These are phyloP conservation scores for Phoma sp. DNA, from an alignment of 2,329 filamentous ascomycete species.

Conservation along the genomic window DNA sequence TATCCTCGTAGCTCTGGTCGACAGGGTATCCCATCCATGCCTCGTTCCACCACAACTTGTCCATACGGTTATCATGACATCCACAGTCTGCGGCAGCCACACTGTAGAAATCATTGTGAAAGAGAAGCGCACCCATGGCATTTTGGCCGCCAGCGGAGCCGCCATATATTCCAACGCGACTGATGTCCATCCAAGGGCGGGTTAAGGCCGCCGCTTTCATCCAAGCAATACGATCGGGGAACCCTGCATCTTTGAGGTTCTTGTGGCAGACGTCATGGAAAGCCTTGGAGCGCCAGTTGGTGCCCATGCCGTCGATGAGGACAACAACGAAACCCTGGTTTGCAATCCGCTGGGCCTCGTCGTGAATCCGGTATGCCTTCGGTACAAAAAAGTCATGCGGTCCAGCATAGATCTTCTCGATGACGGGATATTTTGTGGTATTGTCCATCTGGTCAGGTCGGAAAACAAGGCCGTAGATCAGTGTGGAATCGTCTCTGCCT, in stretches of 20 bases:
- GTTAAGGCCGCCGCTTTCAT: slow-evolving; percentile 34
- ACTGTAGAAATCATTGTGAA: slow-evolving; percentile 39
- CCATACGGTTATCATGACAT: slow-evolving; percentile 42
- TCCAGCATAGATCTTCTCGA: slow-evolving; percentile 39
- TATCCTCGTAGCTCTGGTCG: slow-evolving; percentile 33
- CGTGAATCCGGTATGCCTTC: slow-evolving; percentile 24
- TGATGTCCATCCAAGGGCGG: slow-evolving; percentile 36
- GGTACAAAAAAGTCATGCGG: slow-evolving; percentile 35
- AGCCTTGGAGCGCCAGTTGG: slow-evolving; percentile 40
- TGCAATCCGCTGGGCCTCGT: slow-evolving; percentile 24
- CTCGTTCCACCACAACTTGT: slow-evolving; percentile 42
- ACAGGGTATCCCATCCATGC: slow-evolving; percentile 40
- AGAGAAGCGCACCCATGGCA: slow-evolving; percentile 36
- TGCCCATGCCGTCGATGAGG: slow-evolving; percentile 40
- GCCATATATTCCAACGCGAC: slow-evolving; percentile 30
- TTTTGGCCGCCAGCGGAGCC: slow-evolving; percentile 37
- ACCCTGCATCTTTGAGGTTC: slow-evolving; percentile 40
- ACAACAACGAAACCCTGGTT: slow-evolving; percentile 37
- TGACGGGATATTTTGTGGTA: slow-evolving; percentile 35
- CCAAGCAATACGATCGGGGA: slow-evolving; percentile 39
- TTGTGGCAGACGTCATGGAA: slow-evolving; percentile 38
- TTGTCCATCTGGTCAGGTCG: slow-evolving; percentile 31
- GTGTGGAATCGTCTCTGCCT: slow-evolving; percentile 33
- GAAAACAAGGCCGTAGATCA: slow-evolving; percentile 38
- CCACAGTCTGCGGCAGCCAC: slow-evolving; percentile 35